Percentiles rank a stretch among this genome's conserved stretches.
Conservation (phyloP, 345 rosid genomes). For the Bretschneidera sinensis region DNA sequence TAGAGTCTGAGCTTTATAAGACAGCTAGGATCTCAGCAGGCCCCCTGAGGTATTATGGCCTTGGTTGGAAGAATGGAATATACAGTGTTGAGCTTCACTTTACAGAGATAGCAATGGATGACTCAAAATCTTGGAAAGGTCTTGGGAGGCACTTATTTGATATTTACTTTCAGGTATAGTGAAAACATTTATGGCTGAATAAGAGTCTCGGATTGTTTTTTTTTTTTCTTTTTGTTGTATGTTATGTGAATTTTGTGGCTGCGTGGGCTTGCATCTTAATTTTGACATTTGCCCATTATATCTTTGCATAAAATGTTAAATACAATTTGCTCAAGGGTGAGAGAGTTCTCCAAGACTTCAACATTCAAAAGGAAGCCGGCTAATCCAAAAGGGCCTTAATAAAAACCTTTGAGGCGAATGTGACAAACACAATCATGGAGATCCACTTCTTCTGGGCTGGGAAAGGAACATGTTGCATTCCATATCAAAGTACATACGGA, state of each 20-base stretch:
- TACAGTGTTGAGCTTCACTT: conserved; percentile 45
- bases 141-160: conserved; percentile 45
- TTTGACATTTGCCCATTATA: too few relatives aligned
- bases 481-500: conserved; percentile 31
- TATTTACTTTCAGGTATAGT: conserved; percentile 51
- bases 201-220: too few relatives aligned
- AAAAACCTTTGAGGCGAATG: conserved; percentile 20
- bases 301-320: too few relatives aligned
- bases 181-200: too few relatives aligned
- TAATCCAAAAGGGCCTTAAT: conserved; percentile 33
- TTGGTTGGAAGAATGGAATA: conserved; percentile 80
- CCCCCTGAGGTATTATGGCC: conserved; percentile 67
- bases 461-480: conserved; percentile 33
- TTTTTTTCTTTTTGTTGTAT: too few relatives aligned
- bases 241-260: too few relatives aligned
- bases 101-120: conserved; percentile 42
- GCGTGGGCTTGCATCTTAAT: too few relatives aligned
- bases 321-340: too few relatives aligned
- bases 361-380: conserved; percentile 34
- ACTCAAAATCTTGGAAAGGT: conserved; percentile 39
- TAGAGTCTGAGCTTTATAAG: conserved; percentile 38
- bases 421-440: conserved; percentile 24
- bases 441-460: conserved; percentile 37
- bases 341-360: conserved; percentile 50
- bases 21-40: conserved; percentile 65